These are phyloP conservation scores for Sarcomyxa edulis DNA, from an alignment of 768 basidiomycete genomes.

Conservation along the genomic window DNA sequence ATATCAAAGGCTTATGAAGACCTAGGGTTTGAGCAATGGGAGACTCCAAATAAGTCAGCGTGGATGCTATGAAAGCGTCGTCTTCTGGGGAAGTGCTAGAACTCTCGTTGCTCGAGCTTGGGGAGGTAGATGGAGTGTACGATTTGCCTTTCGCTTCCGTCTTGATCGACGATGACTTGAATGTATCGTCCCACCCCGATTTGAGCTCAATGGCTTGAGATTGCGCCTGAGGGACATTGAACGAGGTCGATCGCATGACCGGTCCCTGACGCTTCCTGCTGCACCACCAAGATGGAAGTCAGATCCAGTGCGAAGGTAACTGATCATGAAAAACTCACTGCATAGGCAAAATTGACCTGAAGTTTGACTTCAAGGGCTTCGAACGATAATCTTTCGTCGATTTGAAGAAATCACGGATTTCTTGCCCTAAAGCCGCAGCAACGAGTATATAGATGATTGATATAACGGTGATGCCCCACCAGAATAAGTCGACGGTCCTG, in stretches of 20 bases:
- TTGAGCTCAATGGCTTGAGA: slow-evolving; percentile 26
- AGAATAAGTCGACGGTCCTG: slow-evolving; percentile 21
- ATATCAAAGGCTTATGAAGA: slow-evolving; percentile 21
- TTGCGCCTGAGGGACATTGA: background rate
- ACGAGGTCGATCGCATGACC: background rate
- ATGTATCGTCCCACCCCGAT: slow-evolving; percentile 49
- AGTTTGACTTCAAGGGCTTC: slow-evolving; percentile 6
- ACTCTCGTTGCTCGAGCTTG: slow-evolving; percentile 3
- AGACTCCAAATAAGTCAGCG: slow-evolving; percentile 38
- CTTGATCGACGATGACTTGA: slow-evolving; percentile 27
- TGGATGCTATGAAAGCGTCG: slow-evolving; percentile 35
- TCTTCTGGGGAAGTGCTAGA: slow-evolving; percentile 23
- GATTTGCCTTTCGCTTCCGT: background rate
- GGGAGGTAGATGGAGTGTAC: background rate
- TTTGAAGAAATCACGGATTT: slow-evolving; percentile 26
- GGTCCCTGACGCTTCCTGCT: background rate
- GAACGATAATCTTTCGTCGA: slow-evolving; percentile 22
- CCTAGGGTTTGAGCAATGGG: slow-evolving; percentile 38
- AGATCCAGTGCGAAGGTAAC: background rate
- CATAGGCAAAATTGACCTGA: slow-evolving; percentile 16
- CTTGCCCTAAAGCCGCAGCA: slow-evolving; percentile 31
- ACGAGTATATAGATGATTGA: slow-evolving; percentile 35
- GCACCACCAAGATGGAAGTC: background rate
- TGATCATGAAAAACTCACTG: slow-evolving; percentile 13
- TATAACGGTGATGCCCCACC: slow-evolving; percentile 36